Base-by-base conservation (phyloP, 805 yeast species). In the Candida maris region DNA sequence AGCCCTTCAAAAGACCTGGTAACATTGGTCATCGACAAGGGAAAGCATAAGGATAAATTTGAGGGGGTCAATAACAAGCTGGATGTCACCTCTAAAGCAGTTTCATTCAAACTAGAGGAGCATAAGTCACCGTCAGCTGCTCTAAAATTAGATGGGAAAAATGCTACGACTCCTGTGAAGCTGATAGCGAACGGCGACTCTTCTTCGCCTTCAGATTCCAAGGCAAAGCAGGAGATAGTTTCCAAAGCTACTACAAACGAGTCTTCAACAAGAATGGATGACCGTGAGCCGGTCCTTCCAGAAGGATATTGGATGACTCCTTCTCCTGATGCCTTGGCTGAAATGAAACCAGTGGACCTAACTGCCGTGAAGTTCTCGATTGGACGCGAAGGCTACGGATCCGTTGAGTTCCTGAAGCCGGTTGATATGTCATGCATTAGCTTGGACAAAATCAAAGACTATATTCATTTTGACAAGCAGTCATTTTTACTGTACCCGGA, bases 261-360 rank as follows among this genome's bases (percentile, higher is more conserved):
- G 24, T 8, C 29, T 26, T 26, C 27, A 23, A 16, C 27, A 21
- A 8, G 10, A 8, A 8, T 8, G 8, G 8, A 8, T 8, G 24
- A 21, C 24, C 24, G 12, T 8, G n/a, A 5, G 19, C 7, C 22
- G 10, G 33, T 17, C 3, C 41, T 58, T 33, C 59, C 78, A 10
- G 75, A 83, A 32, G 96, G 89, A 5, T 93, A 89, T 62, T 93
- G 93, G 85, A 81, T 80, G 36, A 75, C 85, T 5, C 98, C 98
- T 13, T 68, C 87, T 3, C 53, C 81, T 25, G 73, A 78, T 4
- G 79, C 79, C 32, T 64, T 93, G 35, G 70, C 73, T 37, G 61
- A 68, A 13, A 68, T 75, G 71, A 59, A 86, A 0, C 66, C 85
- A 25, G 62, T 77, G 7, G 81, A 86, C 42, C 70, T 87, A 33